phyloP scores from a whole-genome alignment of 1,284 basidiomycete species.

The Gomphus sp. region DNA sequence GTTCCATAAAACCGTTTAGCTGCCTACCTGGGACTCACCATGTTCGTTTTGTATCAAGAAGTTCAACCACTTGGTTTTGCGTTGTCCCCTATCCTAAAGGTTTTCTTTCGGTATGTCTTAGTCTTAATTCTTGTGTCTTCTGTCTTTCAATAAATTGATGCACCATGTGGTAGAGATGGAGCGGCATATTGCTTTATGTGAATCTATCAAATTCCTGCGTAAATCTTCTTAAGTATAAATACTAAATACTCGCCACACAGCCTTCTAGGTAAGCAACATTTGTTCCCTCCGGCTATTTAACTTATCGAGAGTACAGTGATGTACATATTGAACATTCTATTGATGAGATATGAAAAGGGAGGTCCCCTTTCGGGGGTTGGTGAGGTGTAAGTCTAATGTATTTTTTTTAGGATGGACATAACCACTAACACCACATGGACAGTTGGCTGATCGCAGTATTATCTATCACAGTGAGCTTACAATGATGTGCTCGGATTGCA shows the following conservation, averaged over 20 bases:
- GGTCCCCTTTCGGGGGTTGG: neutral
- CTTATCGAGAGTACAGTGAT: neutral
- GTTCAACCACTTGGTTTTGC: neutral
- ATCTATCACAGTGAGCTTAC: neutral
- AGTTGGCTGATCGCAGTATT: too few species aligned
- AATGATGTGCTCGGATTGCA: neutral
- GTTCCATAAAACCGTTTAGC: neutral
- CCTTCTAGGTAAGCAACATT: neutral
- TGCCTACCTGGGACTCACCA: neutral
- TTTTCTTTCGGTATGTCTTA: neutral
- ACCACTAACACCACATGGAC: too few species aligned
- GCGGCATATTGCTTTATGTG: neutral
- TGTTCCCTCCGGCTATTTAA: neutral
- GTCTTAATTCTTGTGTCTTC: neutral
- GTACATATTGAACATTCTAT: neutral
- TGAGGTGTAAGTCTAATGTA: neutral
- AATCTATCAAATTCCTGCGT: neutral
- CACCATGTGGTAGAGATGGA: neutral
- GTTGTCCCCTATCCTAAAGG: neutral
- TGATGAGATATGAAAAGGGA: neutral
- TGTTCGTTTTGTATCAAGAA: neutral
- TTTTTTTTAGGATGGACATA: too few species aligned
- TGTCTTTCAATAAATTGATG: neutral
- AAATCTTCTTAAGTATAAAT: neutral
- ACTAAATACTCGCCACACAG: neutral